A percentile compares a stretch with the other conserved stretches of the same genome.
Evolutionary conservation across 208 protist species (phyloP).

Genomic region (Naegleria fowleri): DNA sequence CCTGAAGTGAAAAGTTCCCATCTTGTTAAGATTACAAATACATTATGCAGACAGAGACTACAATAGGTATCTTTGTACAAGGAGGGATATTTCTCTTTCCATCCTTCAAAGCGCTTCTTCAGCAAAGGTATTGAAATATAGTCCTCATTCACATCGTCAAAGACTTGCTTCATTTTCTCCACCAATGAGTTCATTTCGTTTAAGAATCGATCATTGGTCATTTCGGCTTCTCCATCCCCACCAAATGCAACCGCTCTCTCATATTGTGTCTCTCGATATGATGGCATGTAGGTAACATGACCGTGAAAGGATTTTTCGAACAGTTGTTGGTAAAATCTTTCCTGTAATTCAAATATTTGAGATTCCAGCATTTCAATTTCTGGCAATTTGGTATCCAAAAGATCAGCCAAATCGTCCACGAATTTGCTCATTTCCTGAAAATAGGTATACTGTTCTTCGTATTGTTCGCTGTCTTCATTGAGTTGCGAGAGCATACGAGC

Average conservation of each 20-base stretch:
- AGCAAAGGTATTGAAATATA: background rate
- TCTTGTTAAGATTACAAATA: background rate
- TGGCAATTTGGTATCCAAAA: background rate
- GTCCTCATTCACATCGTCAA: background rate
- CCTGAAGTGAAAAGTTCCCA: background rate
- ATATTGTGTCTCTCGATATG: background rate
- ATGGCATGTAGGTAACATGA: background rate
- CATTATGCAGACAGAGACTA: conserved; percentile 1
- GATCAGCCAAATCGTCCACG: background rate
- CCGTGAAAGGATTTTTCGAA: background rate
- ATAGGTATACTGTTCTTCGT: background rate
- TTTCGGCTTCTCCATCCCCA: background rate
- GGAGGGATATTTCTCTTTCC: background rate
- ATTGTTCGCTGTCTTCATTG: background rate
- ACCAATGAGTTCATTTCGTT: background rate
- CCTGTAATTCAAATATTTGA: background rate
- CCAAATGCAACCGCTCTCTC: background rate
- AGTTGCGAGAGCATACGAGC: background rate
- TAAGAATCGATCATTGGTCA: background rate
- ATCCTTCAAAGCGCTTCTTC: background rate
- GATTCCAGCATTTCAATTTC: background rate
- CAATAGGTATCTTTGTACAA: conserved; percentile 15
- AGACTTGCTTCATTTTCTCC: background rate
- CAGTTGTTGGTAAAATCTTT: background rate
- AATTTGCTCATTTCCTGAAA: background rate